A percentile compares a stretch with the other conserved stretches of the same genome.
Evolutionary conservation across 2,329 filamentous ascomycete genomes (phyloP).

Genomic region (Fusarium vanettenii): DNA sequence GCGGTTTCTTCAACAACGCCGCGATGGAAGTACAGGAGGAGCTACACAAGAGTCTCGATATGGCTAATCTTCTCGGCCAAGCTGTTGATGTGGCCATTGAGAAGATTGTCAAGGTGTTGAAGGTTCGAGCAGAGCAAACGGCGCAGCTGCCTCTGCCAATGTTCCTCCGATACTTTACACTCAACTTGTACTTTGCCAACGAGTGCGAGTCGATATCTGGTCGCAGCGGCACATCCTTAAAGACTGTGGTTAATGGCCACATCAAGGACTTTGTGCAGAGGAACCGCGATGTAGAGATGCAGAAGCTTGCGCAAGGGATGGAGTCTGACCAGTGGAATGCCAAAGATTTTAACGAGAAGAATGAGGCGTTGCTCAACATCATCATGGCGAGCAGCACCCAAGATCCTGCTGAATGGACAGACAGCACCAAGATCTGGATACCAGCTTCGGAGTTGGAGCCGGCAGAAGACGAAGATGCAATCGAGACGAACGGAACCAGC

Average conservation of each 20-base stretch:
- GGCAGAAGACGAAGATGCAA: constrained; percentile 46
- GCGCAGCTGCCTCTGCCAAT: constrained; percentile 73
- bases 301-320: constrained; percentile 80
- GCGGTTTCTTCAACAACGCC: constrained; percentile 39
- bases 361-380: constrained; percentile 69
- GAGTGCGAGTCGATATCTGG: constrained; percentile 89
- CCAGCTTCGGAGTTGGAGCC: constrained; percentile 56
- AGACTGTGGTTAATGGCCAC: constrained; percentile 83
- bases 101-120: constrained; percentile 79
- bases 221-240: constrained; percentile 78
- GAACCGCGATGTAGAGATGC: constrained; percentile 78
- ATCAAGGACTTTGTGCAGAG: constrained; percentile 83
- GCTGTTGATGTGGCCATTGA: constrained; percentile 85
- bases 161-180: constrained; percentile 84
- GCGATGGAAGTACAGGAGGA: constrained; percentile 75
- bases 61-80: constrained; percentile 81
- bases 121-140: constrained; percentile 80
- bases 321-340: constrained; percentile 85
- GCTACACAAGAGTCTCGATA: constrained; percentile 79
- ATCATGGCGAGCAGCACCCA: constrained; percentile 78
- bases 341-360: constrained; percentile 76
- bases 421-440: constrained; percentile 69
- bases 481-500: constrained; percentile 60
- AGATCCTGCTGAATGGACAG: constrained; percentile 75
- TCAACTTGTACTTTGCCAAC: constrained; percentile 86